Evolutionary conservation across 352 stramenopile species (phyloP).

Genomic region (Pythium biforme): DNA sequence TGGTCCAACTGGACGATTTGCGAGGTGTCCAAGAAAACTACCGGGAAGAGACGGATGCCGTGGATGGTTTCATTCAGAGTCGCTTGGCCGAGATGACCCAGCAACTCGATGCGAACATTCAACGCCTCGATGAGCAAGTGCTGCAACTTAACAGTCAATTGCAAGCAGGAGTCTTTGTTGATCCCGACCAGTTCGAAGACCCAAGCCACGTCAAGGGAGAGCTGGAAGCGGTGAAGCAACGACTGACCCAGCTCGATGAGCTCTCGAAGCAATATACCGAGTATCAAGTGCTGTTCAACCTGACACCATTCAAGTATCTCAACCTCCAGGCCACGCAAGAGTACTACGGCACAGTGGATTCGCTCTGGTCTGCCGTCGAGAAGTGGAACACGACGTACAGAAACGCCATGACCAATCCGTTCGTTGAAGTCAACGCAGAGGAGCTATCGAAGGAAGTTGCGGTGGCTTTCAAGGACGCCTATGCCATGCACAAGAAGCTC

Average conservation of each 20-base stretch:
- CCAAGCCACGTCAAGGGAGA: constrained; percentile 74
- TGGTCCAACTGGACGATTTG: constrained; percentile 91
- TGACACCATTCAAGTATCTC: constrained; percentile 87
- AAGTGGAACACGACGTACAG: constrained; percentile 86
- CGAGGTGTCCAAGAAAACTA: constrained; percentile 87
- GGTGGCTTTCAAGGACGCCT: constrained; percentile 88
- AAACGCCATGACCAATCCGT: constrained; percentile 78
- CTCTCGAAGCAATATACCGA: constrained; percentile 90
- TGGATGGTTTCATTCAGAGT: constrained; percentile 82
- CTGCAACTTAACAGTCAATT: constrained; percentile 82
- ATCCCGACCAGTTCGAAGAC: constrained; percentile 87
- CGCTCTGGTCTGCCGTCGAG: constrained; percentile 82
- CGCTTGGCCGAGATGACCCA: constrained; percentile 90
- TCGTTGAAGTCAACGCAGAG: constrained; percentile 88
- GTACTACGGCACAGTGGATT: constrained; percentile 81
- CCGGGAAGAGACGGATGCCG: constrained; percentile 83
- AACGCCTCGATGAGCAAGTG: constrained; percentile 90
- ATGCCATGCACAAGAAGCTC: constrained; percentile 90
- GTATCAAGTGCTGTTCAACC: constrained; percentile 92
- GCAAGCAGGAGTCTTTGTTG: constrained; percentile 85
- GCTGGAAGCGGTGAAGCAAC: constrained; percentile 77
- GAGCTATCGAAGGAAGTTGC: constrained; percentile 86
- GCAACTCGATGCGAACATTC: constrained; percentile 91
- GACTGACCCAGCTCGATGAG: constrained; percentile 84
- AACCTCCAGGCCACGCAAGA: constrained; percentile 88